Conservation (phyloP, 495 filamentous ascomycete genomes). For the Hypomontagnella monticulosa region DNA sequence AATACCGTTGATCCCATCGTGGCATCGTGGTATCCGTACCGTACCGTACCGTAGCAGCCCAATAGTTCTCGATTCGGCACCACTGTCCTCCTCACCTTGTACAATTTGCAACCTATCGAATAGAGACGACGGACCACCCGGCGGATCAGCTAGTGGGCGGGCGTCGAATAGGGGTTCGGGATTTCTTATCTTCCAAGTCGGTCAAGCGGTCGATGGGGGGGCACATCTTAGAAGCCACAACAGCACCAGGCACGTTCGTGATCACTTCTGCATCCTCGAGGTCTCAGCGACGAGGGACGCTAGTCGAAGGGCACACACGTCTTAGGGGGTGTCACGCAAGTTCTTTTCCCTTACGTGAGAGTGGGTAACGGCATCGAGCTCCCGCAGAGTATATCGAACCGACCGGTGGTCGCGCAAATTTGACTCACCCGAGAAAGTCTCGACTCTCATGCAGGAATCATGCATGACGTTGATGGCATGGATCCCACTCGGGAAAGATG, state of each 20-base stretch:
- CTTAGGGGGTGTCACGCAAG: constrained; percentile 15
- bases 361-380: constrained; percentile 20
- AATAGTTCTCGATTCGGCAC: constrained; percentile 24
- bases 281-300: constrained; percentile 13
- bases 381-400: constrained; percentile 13
- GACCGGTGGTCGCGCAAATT: constrained; percentile 25
- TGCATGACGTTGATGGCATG: constrained; percentile 42
- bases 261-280: constrained; percentile 15
- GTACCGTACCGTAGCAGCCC: constrained; percentile 20
- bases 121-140: constrained; percentile 26
- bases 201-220: constrained; percentile 29
- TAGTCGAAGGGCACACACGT: constrained; percentile 10
- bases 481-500: constrained; percentile 25
- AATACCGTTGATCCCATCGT: constrained; percentile 26
- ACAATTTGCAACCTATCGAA: constrained; percentile 15
- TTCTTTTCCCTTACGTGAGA: constrained; percentile 33
- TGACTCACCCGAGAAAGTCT: constrained; percentile 23
- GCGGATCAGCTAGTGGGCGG: constrained; percentile 18
- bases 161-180: constrained; percentile 31
- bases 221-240: constrained; percentile 13
- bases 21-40: constrained; percentile 1
- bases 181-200: constrained; percentile 37
- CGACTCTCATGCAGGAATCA: constrained; percentile 30
- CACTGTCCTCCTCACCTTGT: constrained; percentile 31
- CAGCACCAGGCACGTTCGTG: constrained; percentile 8